Evolutionary conservation across 306 rosid genomes (phyloP), one percentile per base, ranked within the genome.

Genomic region (Geum urbanum): DNA sequence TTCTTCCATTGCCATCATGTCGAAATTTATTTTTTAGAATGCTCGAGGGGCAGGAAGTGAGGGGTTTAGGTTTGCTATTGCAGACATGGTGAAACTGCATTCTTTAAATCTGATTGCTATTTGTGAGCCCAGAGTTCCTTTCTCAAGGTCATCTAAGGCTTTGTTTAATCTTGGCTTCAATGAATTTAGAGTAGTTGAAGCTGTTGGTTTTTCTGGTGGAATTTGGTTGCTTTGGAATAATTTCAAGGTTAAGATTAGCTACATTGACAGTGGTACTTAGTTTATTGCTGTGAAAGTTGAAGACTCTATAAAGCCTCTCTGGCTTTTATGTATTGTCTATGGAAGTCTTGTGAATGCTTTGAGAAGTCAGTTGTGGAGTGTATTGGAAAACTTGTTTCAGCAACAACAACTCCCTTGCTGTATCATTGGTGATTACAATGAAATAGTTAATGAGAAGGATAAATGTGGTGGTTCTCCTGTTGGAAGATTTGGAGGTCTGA

Each of bases 261-360:
- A 14, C 1, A 1, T 50, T 5, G 22, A n/a, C 7, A 1, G n/a
- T 0, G n/a, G 7, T 7, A 15, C 9, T 1, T 10, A 51, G 3
- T n/a, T 10, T 1, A 51, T 16, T 2, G 6, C 9, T 51, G 11
- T n/a, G 0, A n/a, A 6, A 0, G 15, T 51, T 7, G 0, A 3
- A 1, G 0, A 6, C 2, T 0, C 1, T n/a, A 10, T 9, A 0
- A n/a, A n/a, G 0, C 18, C 24, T 0, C 0, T 9, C 18, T 51
- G 56, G 56, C 6, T 51, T 9, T 4, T 51, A 1, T 16, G 2
- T n/a, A 22, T 51, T 0, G 1, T 51, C 0, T 18, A 51, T 51
- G 22, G 22, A 2, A 51, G 56, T n/a, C 56, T 1, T 0, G 18
- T 9, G 0, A 3, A n/a, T 10, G 7, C 24, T 7, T 1, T 6